Base-by-base conservation (phyloP, 2,329 filamentous ascomycete species). In the Hypomyces perniciosus region DNA sequence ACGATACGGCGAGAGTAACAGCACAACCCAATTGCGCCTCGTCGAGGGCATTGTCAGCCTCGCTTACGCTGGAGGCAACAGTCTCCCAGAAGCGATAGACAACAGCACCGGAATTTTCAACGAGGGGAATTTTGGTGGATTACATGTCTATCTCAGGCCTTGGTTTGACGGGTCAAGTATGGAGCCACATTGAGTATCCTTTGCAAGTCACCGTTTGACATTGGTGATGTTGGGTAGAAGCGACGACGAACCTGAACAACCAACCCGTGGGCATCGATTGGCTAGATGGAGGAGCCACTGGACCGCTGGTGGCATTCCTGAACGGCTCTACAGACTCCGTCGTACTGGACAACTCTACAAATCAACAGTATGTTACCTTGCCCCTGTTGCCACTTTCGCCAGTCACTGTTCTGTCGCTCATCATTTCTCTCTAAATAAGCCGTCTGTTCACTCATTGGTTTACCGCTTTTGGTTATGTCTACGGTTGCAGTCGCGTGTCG, bases 141-240 rank as follows among this genome's bases (percentile, higher is more conserved):
- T 53, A 8, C 20, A 51, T 12, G 58, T 68, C 2, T 52, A 63
- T 46, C 57, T 67, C 2, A 50, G 54, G 29, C 54, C 61, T 12
- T 67, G 57, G 56, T 68, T 68, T 48, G 61, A 68, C 44, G 65
- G 65, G 27, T 57, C 61, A 13, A 61, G 58, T 60, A 58, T 31
- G 58, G 20, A 10, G 8, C n/a, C 2, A 5, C 29, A 10, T 30
- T 33, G 6, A 1, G 12, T 31, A 28, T n/a, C 7, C 9, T 6
- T 27, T 20, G 6, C n/a, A 26, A 9, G 9, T 27, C 10, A 20
- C 28, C 10, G 27, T 34, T 28, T 51, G 13, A 46, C 37, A 2
- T 8, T 2, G 13, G 12, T 27, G 10, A 29, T 8, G 29, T n/a
- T 35, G 8, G 42, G 8, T 31, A 59, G 58, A 51, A 28, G 55